Conservation (phyloP, 2,329 filamentous ascomycete species). For the Blastomyces silverae region DNA sequence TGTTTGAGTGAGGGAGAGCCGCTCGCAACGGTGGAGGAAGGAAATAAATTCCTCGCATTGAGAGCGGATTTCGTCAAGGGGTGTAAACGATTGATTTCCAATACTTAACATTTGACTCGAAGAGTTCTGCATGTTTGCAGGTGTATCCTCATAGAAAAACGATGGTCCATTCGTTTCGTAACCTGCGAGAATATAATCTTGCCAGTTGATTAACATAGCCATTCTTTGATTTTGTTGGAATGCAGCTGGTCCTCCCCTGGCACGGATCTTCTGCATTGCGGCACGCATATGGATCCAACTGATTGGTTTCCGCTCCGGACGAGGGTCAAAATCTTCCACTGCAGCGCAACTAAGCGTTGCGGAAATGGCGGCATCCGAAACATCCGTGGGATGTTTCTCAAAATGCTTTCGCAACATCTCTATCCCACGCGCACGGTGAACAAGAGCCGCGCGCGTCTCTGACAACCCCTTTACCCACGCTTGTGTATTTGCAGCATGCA, state of each 20-base stretch:
- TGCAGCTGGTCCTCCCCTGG: constrained; percentile 33
- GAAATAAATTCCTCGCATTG: constrained; percentile 37
- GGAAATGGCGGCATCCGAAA: constrained; percentile 36
- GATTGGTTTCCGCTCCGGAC: constrained; percentile 33
- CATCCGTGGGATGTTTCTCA: constrained; percentile 29
- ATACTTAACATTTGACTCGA: background rate
- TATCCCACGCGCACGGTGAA: constrained; percentile 31
- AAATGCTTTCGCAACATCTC: constrained; percentile 33
- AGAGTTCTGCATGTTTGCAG: constrained; percentile 10
- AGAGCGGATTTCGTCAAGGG: constrained; percentile 28
- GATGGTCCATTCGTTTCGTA: constrained; percentile 33
- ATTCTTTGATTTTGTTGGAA: constrained; percentile 34
- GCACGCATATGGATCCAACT: constrained; percentile 39
- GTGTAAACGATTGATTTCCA: background rate
- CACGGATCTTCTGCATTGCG: constrained; percentile 35
- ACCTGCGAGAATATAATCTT: constrained; percentile 38
- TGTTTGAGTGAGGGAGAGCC: constrained; percentile 30
- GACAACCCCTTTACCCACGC: constrained; percentile 34
- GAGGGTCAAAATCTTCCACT: constrained; percentile 37
- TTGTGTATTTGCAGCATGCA: constrained; percentile 36
- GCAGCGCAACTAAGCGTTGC: constrained; percentile 37
- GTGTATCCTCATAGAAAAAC: constrained; percentile 32
- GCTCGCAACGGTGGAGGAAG: constrained; percentile 36
- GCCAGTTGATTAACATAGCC: constrained; percentile 40
- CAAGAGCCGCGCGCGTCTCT: constrained; percentile 29